Evolutionary conservation across 75 land plant species (phyloP).

Genomic region (Gnetum montanum): DNA sequence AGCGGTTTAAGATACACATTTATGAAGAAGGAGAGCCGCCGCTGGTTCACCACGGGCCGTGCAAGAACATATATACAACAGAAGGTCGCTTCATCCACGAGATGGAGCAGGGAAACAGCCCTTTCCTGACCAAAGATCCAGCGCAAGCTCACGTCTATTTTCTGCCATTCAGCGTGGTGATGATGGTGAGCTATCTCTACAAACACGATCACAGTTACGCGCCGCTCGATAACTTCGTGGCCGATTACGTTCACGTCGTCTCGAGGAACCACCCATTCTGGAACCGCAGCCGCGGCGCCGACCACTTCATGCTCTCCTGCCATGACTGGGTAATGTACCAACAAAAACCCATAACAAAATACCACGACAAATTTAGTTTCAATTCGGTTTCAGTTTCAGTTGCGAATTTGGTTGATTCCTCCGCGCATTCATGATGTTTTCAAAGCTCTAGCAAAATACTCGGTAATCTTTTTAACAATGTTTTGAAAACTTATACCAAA

Average conservation of each 20-base stretch:
- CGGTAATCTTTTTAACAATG: too few relatives aligned
- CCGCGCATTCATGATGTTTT: too few relatives aligned
- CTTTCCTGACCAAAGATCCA: conserved; percentile 26
- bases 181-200: conserved; percentile 64
- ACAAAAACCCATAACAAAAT: too few relatives aligned
- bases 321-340: conserved; percentile 99
- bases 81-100: conserved; percentile 64
- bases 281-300: conserved; percentile 71
- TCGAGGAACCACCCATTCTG: conserved; percentile 56
- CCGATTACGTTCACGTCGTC: conserved; percentile 51
- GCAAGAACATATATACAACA: conserved; percentile 65
- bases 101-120: conserved; percentile 29
- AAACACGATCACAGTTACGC: conserved; percentile 16
- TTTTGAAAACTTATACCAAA: too few relatives aligned
- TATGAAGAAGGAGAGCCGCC: conserved; percentile 86
- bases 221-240: conserved; percentile 30
- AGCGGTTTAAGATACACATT: conserved; percentile 63
- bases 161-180: conserved; percentile 62
- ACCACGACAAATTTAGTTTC: too few relatives aligned
- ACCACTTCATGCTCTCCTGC: conserved; percentile 92
- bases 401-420: too few relatives aligned
- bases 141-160: conserved; percentile 33
- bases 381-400: too few relatives aligned
- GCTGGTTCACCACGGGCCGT: conserved; percentile 74
- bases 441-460: too few relatives aligned